These are phyloP conservation scores for Xylariaceae sp. DNA, from an alignment of 2,329 filamentous ascomycete species.

Conservation along the genomic window DNA sequence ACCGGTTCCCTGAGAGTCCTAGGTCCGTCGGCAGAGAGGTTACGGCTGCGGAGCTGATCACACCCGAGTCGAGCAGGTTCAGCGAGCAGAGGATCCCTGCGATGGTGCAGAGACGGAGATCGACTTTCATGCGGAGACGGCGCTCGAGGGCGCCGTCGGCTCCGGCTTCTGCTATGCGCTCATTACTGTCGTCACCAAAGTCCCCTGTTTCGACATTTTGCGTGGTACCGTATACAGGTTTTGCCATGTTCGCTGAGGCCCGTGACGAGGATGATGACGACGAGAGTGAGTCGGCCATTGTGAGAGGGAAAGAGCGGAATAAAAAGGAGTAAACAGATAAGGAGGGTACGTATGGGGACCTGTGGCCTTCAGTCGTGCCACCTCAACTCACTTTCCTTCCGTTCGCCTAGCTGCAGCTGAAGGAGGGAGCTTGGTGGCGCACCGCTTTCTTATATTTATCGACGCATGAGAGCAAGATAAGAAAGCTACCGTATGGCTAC, in stretches of 20 bases:
- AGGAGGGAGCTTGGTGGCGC: too few species aligned
- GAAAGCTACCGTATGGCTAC: too few species aligned
- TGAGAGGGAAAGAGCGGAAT: neutral
- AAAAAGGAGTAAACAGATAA: neutral
- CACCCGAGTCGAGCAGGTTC: constrained; percentile 64
- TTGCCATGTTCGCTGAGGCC: neutral
- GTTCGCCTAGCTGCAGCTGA: too few species aligned
- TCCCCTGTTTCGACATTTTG: constrained; percentile 16
- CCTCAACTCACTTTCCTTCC: too few species aligned
- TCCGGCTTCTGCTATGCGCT: constrained; percentile 7
- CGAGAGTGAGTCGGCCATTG: constrained; percentile 2
- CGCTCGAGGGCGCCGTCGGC: constrained; percentile 21
- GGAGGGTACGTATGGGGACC: too few species aligned
- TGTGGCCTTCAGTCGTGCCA: too few species aligned
- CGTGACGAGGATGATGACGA: neutral
- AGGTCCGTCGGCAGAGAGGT: constrained; percentile 63
- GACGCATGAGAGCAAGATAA: too few species aligned
- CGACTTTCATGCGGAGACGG: constrained; percentile 53
- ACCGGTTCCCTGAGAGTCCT: constrained; percentile 58
- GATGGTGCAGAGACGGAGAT: constrained; percentile 64
- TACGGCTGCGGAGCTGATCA: constrained; percentile 64
- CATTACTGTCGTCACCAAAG: constrained; percentile 4
- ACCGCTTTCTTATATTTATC: too few species aligned
- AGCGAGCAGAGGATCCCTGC: constrained; percentile 65
- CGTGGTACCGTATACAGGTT: neutral